A percentile compares a stretch with the other conserved stretches of the same genome.
These are phyloP conservation scores for Fusarium pilosicola DNA, from an alignment of 2,329 filamentous ascomycete species.

Conservation along the genomic window DNA sequence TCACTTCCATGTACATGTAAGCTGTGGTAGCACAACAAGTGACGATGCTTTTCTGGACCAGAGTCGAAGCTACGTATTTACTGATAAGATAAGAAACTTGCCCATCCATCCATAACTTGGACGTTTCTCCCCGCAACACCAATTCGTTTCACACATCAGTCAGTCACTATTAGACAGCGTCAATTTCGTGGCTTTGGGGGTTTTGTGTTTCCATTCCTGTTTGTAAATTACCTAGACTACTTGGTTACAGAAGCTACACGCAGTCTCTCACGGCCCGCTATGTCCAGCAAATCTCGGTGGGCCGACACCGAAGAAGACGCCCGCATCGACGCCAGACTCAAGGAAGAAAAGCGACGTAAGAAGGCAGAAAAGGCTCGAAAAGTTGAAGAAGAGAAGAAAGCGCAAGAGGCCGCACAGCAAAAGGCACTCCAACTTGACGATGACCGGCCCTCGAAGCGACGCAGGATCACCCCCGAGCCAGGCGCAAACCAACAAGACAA, in stretches of 20 bases:
- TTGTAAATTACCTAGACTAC: too few relatives aligned
- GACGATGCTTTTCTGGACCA: constrained; percentile 25
- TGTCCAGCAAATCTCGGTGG: constrained; percentile 85
- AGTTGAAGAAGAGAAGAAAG: constrained; percentile 60
- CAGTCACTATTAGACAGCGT: not conserved
- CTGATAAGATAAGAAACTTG: constrained; percentile 42
- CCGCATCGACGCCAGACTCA: constrained; percentile 76
- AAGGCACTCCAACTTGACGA: constrained; percentile 30
- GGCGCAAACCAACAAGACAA: constrained; percentile 40
- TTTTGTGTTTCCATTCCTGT: not conserved
- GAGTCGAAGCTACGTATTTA: not conserved
- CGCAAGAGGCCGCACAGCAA: constrained; percentile 48
- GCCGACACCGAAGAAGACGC: constrained; percentile 85
- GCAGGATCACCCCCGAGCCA: constrained; percentile 63
- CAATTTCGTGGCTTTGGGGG: not conserved
- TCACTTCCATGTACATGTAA: not conserved
- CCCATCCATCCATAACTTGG: not conserved
- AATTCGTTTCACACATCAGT: not conserved
- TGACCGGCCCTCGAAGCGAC: constrained; percentile 68
- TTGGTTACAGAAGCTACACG: not conserved
- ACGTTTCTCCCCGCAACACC: constrained; percentile 6
- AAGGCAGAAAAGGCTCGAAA: constrained; percentile 85
- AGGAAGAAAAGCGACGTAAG: constrained; percentile 86
- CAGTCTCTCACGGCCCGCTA: constrained; percentile 45
- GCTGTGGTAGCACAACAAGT: not conserved